Conservation (phyloP, 2,329 filamentous ascomycete genomes). For the Fusarium cicatricum region DNA sequence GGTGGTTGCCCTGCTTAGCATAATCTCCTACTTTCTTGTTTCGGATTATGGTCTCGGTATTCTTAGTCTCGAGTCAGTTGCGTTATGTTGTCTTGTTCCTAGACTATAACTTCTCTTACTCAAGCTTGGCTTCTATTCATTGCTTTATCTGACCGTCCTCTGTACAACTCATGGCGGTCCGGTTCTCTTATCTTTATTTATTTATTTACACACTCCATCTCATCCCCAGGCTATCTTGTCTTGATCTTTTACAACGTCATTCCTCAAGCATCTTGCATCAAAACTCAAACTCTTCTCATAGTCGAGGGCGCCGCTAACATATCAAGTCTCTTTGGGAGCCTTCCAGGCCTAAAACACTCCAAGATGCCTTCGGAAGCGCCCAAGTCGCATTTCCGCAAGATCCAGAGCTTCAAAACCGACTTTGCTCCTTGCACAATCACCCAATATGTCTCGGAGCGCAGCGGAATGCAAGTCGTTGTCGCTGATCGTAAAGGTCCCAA, state of each 20-base stretch:
- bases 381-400: conserved; percentile 75
- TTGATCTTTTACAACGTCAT: no score
- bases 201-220: no score
- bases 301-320: conserved; percentile 14
- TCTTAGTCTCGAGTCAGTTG: conserved; percentile 22
- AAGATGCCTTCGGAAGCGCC: conserved; percentile 63
- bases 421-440: conserved; percentile 90
- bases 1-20: conserved; percentile 37
- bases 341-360: conserved; percentile 26
- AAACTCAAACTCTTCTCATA: neutral
- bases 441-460: conserved; percentile 94
- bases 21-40: conserved; percentile 17
- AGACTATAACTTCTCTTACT: neutral
- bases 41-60: neutral
- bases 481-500: conserved; percentile 96
- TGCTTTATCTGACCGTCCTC: no score
- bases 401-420: conserved; percentile 87
- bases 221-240: no score
- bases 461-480: conserved; percentile 93
- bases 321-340: conserved; percentile 34
- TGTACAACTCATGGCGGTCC: no score
- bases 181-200: no score
- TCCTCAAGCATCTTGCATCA: no score
- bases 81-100: conserved; percentile 1
- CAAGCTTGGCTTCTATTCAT: no score